Evolutionary conservation across 805 yeast genomes (phyloP).

Genomic region (Kuraishia cidri): DNA sequence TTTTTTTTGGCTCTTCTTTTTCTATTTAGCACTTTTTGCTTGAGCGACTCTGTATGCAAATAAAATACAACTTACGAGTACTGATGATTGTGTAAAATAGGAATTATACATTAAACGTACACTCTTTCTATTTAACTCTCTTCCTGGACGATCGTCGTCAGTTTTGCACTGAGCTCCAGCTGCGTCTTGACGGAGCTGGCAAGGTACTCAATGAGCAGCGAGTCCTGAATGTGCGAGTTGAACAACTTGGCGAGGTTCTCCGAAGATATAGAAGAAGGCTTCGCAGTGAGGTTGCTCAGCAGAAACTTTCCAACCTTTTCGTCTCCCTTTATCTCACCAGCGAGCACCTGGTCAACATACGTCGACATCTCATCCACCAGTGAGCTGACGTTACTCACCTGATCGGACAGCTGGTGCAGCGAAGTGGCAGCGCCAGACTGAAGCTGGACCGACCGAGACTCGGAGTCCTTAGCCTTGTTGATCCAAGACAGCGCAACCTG

Average conservation of each 20-base stretch:
- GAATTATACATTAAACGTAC: too few relatives aligned
- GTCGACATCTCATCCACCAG: constrained; percentile 40
- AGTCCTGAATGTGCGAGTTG: constrained; percentile 70
- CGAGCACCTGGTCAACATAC: constrained; percentile 33
- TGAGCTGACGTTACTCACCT: constrained; percentile 33
- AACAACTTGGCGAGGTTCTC: constrained; percentile 51
- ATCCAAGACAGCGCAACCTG: constrained; percentile 42
- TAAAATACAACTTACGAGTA: too few relatives aligned
- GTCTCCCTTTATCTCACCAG: constrained; percentile 37
- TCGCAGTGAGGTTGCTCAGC: constrained; percentile 44
- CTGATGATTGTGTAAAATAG: too few relatives aligned
- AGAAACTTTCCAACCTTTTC: constrained; percentile 54
- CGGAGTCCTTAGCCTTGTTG: constrained; percentile 25
- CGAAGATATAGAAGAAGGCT: constrained; percentile 39
- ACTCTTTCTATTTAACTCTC: constrained; percentile 2
- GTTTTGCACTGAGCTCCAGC: constrained; percentile 67
- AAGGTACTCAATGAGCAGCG: constrained; percentile 72
- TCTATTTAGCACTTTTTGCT: too few relatives aligned
- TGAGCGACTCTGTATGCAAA: too few relatives aligned
- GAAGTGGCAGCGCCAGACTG: constrained; percentile 27
- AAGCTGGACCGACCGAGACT: constrained; percentile 18
- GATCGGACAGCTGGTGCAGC: constrained; percentile 33
- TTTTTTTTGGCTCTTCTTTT: too few relatives aligned
- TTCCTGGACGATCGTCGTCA: constrained; percentile 39
- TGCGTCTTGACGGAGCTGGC: constrained; percentile 82